Conservation (phyloP, 2,329 filamentous ascomycete species). For the Penicillium sp. region DNA sequence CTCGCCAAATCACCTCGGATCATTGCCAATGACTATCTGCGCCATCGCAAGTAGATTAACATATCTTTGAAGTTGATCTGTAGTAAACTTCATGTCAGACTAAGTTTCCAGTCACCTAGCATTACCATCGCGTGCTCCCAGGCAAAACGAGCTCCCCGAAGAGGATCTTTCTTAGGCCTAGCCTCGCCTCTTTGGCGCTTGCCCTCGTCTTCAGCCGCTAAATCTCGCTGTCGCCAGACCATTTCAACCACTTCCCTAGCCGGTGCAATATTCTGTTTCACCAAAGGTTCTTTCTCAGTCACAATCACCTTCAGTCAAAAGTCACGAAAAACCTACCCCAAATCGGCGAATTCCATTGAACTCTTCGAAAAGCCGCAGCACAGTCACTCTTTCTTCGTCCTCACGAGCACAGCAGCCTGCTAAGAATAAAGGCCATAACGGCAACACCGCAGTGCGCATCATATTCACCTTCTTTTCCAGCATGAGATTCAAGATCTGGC, state of each 20-base stretch:
- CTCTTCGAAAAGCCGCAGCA: slow-evolving; percentile 30
- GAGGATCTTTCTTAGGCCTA: neutral
- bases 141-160: slow-evolving; percentile 21
- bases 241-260: slow-evolving; percentile 34
- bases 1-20: neutral
- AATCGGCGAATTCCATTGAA: slow-evolving; percentile 29
- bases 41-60: neutral
- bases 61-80: neutral
- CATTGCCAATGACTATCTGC: slow-evolving; percentile 5
- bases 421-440: slow-evolving; percentile 35
- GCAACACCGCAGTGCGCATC: slow-evolving; percentile 29
- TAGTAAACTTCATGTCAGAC: slow-evolving; percentile 24
- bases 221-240: slow-evolving; percentile 35
- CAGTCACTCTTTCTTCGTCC: slow-evolving; percentile 28
- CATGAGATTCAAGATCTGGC: slow-evolving; percentile 24
- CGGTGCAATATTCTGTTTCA: slow-evolving; percentile 30
- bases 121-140: slow-evolving; percentile 33
- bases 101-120: slow-evolving; percentile 33
- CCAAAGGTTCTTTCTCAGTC: neutral
- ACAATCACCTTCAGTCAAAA: neutral
- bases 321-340: slow-evolving; percentile 20
- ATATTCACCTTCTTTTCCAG: slow-evolving; percentile 25
- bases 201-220: slow-evolving; percentile 27
- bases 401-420: slow-evolving; percentile 31
- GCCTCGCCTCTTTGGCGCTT: slow-evolving; percentile 9